Base-by-base conservation (phyloP, 768 basidiomycete genomes). In the Clitopilus passeckerianus region DNA sequence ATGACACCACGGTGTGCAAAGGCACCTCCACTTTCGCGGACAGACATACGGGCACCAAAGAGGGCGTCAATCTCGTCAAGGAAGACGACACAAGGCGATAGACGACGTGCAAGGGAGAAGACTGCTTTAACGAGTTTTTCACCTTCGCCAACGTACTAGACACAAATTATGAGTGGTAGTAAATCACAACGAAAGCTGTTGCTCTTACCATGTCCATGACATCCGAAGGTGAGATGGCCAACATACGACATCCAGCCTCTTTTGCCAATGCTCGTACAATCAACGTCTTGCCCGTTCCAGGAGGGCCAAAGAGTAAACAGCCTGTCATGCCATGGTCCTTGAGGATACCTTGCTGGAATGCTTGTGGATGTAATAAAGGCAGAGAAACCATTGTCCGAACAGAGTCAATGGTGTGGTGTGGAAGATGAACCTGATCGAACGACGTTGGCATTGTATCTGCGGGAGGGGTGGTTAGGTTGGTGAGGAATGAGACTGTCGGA, bases 61-160 rank as follows among this genome's bases (percentile, higher is more conserved):
- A 98, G 81, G 1, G 95, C 90, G 66, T 98, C 95, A 56, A 96
- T 90, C 72, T 98, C 95, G 70, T 98, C 95, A 60, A 98, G 75
- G 77, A 98, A 98, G 34, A 98, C 82, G 53, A 98, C 93, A 64
- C 94, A 96, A 2, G 95, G 95, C 0, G 93, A 89, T 6, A 97
- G 72, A 44, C 84, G 81, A 34, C 95, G 83, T 4, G 95, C 95
- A 15, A 98, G 81, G 34, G 86, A 84, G 73, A 98, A 98, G 16
- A 95, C 89, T 0, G 91, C 91, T 59, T 86, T 86, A 34, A 97
- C 95, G 16, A 93, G 85, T 68, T 94, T 93, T 68, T 94, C 91
- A 46, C 90, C 91, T 75, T 94, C 91, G 18, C 91, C 91, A 37
- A 92, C 90, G 71, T 93, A 93, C 91, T 92, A 60, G 34, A 22